These are phyloP conservation scores for Cercospora citrullina DNA, from an alignment of 2,329 filamentous ascomycete species.

Conservation along the genomic window DNA sequence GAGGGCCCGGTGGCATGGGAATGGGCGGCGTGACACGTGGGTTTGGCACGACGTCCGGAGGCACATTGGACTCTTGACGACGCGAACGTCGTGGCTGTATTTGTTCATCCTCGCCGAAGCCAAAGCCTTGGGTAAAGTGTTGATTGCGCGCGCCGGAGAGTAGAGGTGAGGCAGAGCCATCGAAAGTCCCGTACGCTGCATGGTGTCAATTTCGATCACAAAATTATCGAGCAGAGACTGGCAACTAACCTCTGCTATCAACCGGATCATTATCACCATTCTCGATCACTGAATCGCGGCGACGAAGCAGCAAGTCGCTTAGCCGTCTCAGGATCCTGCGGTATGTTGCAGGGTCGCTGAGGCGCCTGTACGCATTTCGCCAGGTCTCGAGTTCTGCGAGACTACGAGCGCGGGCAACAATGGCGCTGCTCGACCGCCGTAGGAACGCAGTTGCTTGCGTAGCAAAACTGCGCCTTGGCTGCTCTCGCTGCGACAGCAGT, in stretches of 20 bases:
- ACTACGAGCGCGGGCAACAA: not conserved
- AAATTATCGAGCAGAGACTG: not conserved
- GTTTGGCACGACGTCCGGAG: not conserved
- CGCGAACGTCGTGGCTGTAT: not conserved
- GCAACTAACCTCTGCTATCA: not conserved
- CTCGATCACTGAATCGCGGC: slow-evolving; percentile 4
- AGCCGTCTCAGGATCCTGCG: not conserved
- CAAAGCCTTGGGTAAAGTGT: not conserved
- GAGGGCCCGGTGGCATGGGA: not conserved
- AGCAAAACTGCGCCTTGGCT: not conserved
- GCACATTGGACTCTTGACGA: slow-evolving; percentile 4
- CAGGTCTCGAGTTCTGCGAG: slow-evolving; percentile 1
- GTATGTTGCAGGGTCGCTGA: slow-evolving; percentile 8
- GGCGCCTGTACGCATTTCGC: not conserved
- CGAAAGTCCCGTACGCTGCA: slow-evolving; percentile 1
- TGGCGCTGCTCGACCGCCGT: not conserved
- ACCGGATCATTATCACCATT: not conserved
- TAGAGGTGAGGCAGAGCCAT: not conserved
- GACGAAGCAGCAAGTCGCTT: not conserved
- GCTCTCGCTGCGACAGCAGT: not conserved
- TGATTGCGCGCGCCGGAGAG: not conserved
- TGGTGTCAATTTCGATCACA: not conserved
- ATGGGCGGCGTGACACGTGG: not conserved
- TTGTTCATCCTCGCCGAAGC: not conserved
- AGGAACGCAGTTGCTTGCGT: not conserved